A percentile compares a stretch with the other conserved stretches of the same genome.
Evolutionary conservation across 2,329 filamentous ascomycete species (phyloP).

Genomic region (Pseudogymnoascus sp.): DNA sequence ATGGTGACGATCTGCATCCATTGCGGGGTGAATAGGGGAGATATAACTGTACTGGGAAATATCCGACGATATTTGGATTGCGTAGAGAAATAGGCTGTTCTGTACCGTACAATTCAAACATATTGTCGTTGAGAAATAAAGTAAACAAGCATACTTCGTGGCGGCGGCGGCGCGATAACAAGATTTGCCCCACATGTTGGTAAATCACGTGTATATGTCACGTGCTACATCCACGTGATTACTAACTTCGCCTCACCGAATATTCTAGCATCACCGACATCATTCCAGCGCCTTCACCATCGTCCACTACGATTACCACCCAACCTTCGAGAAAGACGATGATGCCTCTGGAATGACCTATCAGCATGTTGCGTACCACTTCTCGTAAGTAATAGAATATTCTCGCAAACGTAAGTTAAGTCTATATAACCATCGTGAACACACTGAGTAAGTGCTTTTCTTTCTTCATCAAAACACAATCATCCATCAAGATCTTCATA

Average conservation of each 20-base stretch:
- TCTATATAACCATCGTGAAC: slow-evolving; percentile 6
- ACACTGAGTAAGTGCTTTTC: slow-evolving; percentile 10
- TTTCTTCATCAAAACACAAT: slow-evolving; percentile 9
- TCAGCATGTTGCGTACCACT: background rate
- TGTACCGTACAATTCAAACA: background rate
- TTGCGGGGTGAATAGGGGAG: background rate
- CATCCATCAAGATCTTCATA: slow-evolving; percentile 2
- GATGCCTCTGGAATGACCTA: background rate
- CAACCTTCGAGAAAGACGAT: background rate
- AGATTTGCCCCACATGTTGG: background rate
- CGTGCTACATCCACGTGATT: background rate
- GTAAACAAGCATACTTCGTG: background rate
- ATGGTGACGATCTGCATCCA: background rate
- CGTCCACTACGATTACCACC: background rate
- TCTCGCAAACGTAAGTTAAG: background rate
- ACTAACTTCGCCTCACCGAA: background rate
- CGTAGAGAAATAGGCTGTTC: background rate
- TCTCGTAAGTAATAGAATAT: background rate
- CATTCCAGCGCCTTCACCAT: background rate
- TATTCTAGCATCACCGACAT: background rate
- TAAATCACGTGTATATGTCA: background rate
- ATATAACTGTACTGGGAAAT: background rate
- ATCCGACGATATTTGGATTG: background rate
- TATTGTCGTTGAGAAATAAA: background rate
- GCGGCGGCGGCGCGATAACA: background rate